Percentiles rank a stretch among this genome's conserved stretches.
These are phyloP conservation scores for Colletotrichum graminicola DNA, from an alignment of 2,329 filamentous ascomycete genomes.

Conservation along the genomic window DNA sequence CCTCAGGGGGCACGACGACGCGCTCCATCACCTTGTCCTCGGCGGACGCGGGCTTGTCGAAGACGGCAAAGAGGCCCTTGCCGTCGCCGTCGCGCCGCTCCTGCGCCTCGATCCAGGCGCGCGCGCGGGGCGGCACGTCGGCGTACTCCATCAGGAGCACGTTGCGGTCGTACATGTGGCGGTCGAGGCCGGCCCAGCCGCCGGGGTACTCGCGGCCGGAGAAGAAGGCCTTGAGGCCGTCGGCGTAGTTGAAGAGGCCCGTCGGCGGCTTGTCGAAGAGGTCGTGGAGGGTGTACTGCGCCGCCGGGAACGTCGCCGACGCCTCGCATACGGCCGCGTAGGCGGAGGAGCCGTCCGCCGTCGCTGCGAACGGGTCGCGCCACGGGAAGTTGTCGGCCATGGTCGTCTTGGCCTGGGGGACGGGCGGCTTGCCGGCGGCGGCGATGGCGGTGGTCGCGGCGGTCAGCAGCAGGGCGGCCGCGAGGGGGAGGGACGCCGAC, in stretches of 20 bases:
- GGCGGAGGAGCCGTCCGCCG: slow-evolving; percentile 42
- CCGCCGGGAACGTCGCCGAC: slow-evolving; percentile 52
- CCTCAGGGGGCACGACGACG: slow-evolving; percentile 42
- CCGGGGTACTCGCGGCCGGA: slow-evolving; percentile 60
- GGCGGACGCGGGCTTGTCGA: slow-evolving; percentile 54
- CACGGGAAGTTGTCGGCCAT: slow-evolving; percentile 56
- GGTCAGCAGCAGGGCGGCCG: slow-evolving; percentile 3
- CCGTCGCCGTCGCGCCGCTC: slow-evolving; percentile 48
- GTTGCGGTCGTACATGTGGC: slow-evolving; percentile 62
- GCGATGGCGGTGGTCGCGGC: slow-evolving; percentile 37
- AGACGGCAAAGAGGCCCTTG: slow-evolving; percentile 57
- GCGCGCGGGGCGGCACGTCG: slow-evolving; percentile 57
- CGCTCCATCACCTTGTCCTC: slow-evolving; percentile 55
- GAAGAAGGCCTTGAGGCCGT: slow-evolving; percentile 57
- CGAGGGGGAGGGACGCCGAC: slow-evolving; percentile 6
- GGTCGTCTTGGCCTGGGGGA: slow-evolving; percentile 49
- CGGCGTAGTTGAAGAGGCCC: slow-evolving; percentile 55
- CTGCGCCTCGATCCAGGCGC: slow-evolving; percentile 62
- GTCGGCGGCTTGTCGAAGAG: slow-evolving; percentile 53
- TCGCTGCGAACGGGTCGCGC: slow-evolving; percentile 54
- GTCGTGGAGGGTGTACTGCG: slow-evolving; percentile 60
- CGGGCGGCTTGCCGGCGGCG: slow-evolving; percentile 46
- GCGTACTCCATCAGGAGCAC: slow-evolving; percentile 61
- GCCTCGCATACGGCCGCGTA: slow-evolving; percentile 54
- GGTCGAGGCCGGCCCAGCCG: slow-evolving; percentile 64